Evolutionary conservation across 441 rosid species (phyloP), one percentile per base, ranked within the genome.

Genomic region (Eruca vesicaria): DNA sequence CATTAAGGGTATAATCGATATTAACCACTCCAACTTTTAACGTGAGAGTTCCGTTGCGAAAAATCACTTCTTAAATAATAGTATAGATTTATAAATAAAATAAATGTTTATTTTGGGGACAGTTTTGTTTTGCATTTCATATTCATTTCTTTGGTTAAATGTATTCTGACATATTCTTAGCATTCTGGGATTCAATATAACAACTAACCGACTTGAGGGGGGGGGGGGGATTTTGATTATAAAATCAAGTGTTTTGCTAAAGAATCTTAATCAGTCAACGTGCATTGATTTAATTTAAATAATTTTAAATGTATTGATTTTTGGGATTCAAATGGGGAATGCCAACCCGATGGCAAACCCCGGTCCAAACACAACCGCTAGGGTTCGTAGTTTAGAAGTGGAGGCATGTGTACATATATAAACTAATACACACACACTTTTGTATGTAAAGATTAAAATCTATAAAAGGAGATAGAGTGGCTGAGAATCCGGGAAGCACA

Each of bases 281-380:
- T 45, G 19, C n/a, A n/a, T 45, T 45, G 8, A 9, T 33, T 33
- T 29, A 29, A 29, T 29, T 29, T 29, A 33, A 9, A 38, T 38
- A 11, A 11, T 20, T 35, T 32, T 59, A 58, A 32, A 58, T 41
- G 21, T 19, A 21, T 6, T 1, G 15, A 33, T 72, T n/a, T n/a
- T 43, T 52, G 23, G 57, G 18, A 43, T 43, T 43, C 32, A 75
- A 68, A 52, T 32, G 32, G 20, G 1, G 21, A 41, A 73, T 2
- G 57, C 0, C 57, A 29, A 28, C 68, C 43, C 59, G 67, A 48
- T 67, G 73, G 43, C 64, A 26, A 58, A 43, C 23, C 28, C 11
- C 10, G n/a, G 77, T 78, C 69, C 81, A 78, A 41, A 38, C 35
- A 38, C n/a, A 72, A 38, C 69, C 71, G 68, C 77, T 72, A 72